Base-by-base conservation (phyloP, 805 yeast species). In the Candida vartiovaarae region DNA sequence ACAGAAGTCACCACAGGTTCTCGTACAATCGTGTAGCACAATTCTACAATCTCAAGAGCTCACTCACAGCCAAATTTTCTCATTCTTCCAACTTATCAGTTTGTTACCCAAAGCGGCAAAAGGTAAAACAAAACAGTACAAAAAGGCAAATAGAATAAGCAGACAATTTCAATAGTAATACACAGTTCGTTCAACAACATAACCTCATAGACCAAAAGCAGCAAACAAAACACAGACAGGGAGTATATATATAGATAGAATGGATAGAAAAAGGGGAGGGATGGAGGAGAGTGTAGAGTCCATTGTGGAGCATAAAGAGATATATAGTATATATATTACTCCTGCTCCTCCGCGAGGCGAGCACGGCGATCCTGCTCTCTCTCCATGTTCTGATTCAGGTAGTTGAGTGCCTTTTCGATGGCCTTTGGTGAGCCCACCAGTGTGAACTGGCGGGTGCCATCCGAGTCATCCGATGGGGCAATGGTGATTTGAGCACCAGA, bases 401-500 rank as follows among this genome's bases (percentile, higher is more conserved):
- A 71, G 30, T 70, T 65, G 52, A 76, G 70, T n/a, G 85, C 85
- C 58, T 75, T 71, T 43, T 76, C 78, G 44, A 78, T 78, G 34
- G 66, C 60, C 47, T 61, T 66, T 10, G 55, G 47, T 31, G 61
- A 51, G 32, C 96, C 95, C 31, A 75, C 67, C 44, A 89, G 74
- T 23, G 88, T 82, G 62, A 88, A 86, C 32, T 72, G 67, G 52
- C 96, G 70, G 55, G 81, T 82, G 25, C 75, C 75, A 37, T 76
- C 68, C 33, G 76, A 81, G 53, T 77, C 78, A 42, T 78, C 78
- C 54, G 81, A 85, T 44, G 82, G 79, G 33, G 84, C 79, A 51
- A 89, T 85, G 5, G 80, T 77, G 59, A 89, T 86, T 34, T 79
- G 75, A 34, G 95, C 89, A 34, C 89, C 90, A 39, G 89, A 76